Base-by-base conservation (phyloP, 169 alveolate genomes). In the Plasmodium falciparum region DNA sequence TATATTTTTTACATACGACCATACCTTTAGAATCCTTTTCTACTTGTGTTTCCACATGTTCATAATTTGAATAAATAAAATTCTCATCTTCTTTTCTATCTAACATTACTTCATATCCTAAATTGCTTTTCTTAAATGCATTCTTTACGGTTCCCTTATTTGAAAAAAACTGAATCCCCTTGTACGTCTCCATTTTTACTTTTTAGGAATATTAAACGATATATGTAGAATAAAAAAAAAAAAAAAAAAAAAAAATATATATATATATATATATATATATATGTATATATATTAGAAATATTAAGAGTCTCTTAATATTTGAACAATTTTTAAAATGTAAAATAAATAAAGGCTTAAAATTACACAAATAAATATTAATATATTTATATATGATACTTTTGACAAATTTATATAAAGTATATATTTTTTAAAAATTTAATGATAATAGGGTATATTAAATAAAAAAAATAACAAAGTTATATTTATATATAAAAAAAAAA, bases 21-120 rank as follows among this genome's bases (percentile, higher is more conserved):
- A 4, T n/a, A 12, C 78, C 67, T n/a, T 73, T 52, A 12, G n/a
- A 6, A 33, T 63, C 56, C 26, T 50, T 76, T 43, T 47, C 45
- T 39, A 76, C 76, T 76, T 76, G 72, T n/a, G 49, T 26, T 15
- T 76, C 89, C 1, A 52, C 47, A 76, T 76, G 89, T 9, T 76
- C 78, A 59, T 65, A 76, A 20, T 45, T 50, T 24, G 89, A 33
- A 56, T 76, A 76, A 13, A 50, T 70, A 65, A 63, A 76, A 58
- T 76, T 50, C 0, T 65, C 58, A 43, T 76, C 89, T 39, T 76
- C 89, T 24, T 56, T 52, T 69, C 29, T 76, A 0, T 65, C 56
- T 22, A 65, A 47, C 24, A 49, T 66, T 33, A 76, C 70, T 12
- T 66, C 47, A 33, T 33, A 33, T 33, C 8, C 24, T 22, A 70